These are phyloP conservation scores for Marasmius tenuissimus DNA, from an alignment of 1,284 basidiomycete species.

Conservation along the genomic window DNA sequence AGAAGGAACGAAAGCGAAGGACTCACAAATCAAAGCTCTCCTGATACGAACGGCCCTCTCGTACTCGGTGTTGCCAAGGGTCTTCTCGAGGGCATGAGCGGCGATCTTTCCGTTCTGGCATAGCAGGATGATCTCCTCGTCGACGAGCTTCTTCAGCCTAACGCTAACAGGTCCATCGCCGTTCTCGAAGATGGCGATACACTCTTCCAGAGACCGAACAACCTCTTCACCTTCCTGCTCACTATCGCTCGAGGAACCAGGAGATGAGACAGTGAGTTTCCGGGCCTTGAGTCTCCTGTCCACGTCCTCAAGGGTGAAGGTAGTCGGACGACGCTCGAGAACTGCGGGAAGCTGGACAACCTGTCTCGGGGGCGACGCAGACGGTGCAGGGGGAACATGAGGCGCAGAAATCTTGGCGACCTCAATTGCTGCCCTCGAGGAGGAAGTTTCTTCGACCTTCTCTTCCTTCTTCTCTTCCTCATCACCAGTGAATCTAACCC, in stretches of 20 bases:
- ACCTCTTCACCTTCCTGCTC: constrained; percentile 10
- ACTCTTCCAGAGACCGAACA: constrained; percentile 73
- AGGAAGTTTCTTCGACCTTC: constrained; percentile 14
- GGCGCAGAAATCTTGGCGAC: constrained; percentile 6
- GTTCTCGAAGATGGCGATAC: constrained; percentile 84
- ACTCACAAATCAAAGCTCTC: constrained; percentile 87
- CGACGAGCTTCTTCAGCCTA: constrained; percentile 67
- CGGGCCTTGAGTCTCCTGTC: constrained; percentile 44
- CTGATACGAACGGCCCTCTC: constrained; percentile 89
- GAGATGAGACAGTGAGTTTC: constrained; percentile 17
- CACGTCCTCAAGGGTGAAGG: constrained; percentile 49
- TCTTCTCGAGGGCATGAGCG: constrained; percentile 93
- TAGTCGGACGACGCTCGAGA: constrained; percentile 13
- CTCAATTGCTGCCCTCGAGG: constrained; percentile 15
- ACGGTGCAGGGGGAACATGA: constrained; percentile 26
- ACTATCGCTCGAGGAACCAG: not conserved
- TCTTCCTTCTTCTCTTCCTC: constrained; percentile 13
- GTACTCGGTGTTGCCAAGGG: constrained; percentile 61
- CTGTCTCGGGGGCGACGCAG: constrained; percentile 23
- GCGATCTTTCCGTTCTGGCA: constrained; percentile 93
- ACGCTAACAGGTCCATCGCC: constrained; percentile 68
- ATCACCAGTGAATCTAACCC: constrained; percentile 49
- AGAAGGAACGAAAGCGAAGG: not conserved
- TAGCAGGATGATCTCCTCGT: constrained; percentile 92
- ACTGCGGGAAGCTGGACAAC: not conserved